Evolutionary conservation across 257 asterid genomes (phyloP).

Genomic region (Solanum etuberosum): DNA sequence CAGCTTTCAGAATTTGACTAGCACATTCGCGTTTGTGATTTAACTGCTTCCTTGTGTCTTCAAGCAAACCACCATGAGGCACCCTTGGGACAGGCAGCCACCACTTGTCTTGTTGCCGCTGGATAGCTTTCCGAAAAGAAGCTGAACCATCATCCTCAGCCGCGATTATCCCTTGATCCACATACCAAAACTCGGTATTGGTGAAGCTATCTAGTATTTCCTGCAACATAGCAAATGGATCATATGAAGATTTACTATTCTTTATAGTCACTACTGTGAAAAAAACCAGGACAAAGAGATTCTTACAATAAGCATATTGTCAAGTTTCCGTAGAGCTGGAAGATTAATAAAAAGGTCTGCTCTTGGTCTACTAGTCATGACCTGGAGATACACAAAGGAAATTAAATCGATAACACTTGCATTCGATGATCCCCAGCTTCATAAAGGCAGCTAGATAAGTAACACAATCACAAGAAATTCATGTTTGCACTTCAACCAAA

Average conservation of each 20-base stretch:
- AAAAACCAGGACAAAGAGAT: not conserved
- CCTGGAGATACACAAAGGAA: not conserved
- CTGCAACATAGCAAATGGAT: slow-evolving; percentile 17
- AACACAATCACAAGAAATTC: not conserved
- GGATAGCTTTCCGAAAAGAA: slow-evolving; percentile 44
- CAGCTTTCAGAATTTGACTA: slow-evolving; percentile 90
- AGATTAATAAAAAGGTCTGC: slow-evolving; percentile 63
- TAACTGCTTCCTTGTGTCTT: slow-evolving; percentile 43
- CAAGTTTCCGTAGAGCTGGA: slow-evolving; percentile 94
- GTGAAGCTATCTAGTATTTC: slow-evolving; percentile 70
- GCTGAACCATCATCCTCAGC: slow-evolving; percentile 58
- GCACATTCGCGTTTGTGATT: slow-evolving; percentile 68
- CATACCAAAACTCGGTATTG: slow-evolving; percentile 68
- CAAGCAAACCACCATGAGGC: slow-evolving; percentile 69
- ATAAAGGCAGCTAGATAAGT: not conserved
- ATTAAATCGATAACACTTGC: not conserved
- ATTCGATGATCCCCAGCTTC: not conserved
- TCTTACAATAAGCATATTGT: slow-evolving; percentile 82
- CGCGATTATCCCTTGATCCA: slow-evolving; percentile 70
- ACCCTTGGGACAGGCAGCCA: slow-evolving; percentile 97
- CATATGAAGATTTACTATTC: not conserved
- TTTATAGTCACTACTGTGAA: not conserved
- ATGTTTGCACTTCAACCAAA: too few species aligned
- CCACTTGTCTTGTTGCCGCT: slow-evolving; percentile 91
- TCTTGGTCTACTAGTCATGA: slow-evolving; percentile 75